These are phyloP conservation scores for Mycena indigotica DNA, from an alignment of 768 basidiomycete genomes.

Conservation along the genomic window DNA sequence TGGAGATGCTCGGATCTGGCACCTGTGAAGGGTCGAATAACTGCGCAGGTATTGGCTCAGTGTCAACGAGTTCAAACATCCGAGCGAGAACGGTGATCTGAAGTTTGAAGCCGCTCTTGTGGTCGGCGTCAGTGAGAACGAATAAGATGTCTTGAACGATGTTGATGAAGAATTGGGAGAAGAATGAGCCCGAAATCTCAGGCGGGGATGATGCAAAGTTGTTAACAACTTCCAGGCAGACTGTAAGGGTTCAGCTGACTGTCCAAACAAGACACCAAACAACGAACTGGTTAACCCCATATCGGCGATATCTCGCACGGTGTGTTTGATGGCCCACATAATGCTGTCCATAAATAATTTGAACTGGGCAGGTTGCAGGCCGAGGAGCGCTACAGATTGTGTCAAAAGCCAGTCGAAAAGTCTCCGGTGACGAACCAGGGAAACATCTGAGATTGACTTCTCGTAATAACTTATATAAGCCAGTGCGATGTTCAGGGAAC, in stretches of 20 bases:
- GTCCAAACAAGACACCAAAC: not conserved
- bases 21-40: conserved; percentile 79
- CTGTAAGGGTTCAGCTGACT: conserved; percentile 39
- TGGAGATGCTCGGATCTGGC: conserved; percentile 70
- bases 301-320: conserved; percentile 96
- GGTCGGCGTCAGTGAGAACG: conserved; percentile 95
- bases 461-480: conserved; percentile 94
- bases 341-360: conserved; percentile 98
- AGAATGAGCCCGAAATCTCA: conserved; percentile 85
- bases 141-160: conserved; percentile 96
- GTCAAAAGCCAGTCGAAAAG: not conserved
- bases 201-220: conserved; percentile 79
- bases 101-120: conserved; percentile 98
- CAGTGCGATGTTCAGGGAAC: conserved; percentile 95
- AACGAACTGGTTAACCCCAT: conserved; percentile 74
- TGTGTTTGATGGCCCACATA: conserved; percentile 99
- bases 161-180: conserved; percentile 92
- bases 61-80: conserved; percentile 90
- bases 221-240: conserved; percentile 91
- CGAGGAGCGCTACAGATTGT: conserved; percentile 64
- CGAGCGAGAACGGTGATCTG: conserved; percentile 88
- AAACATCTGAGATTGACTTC: conserved; percentile 93
- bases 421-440: conserved; percentile 62
- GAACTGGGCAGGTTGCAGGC: conserved; percentile 86
- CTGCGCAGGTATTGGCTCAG: conserved; percentile 74